Evolutionary conservation across 495 filamentous ascomycete genomes (phyloP), one percentile per base, ranked within the genome.

Genomic region (Tuber aestivum): DNA sequence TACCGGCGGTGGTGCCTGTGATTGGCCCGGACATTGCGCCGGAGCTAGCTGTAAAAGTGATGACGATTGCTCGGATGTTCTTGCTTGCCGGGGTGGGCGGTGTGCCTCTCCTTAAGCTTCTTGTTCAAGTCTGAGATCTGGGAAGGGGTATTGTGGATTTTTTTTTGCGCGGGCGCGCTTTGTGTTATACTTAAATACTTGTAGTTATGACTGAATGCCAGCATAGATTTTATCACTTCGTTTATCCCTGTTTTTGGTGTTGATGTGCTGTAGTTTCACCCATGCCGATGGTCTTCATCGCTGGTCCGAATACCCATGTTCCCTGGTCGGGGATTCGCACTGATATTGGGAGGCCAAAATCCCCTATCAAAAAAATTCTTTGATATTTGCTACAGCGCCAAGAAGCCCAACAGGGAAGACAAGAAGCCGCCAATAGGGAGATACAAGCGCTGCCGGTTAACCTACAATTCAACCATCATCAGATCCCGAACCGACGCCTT

Each of bases 31-130:
- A 0, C 76, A 77, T 48, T 77, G 76, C 20, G 69, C 45, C 18
- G 76, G 76, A 21, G 48, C 50, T 40, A 16, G 5, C 7, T 77
- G 76, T 10, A 37, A 12, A 1, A n/a, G 16, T n/a, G 38, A 75
- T 18, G 40, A 72, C 44, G 76, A 77, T 32, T 77, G 72, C 65
- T 77, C 76, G 6, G 76, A 77, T 48, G 41, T 27, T 20, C 40
- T 77, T 41, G 69, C 69, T 40, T 77, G 76, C 21, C 12, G 72
- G 20, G 50, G 27, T 21, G 76, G 76, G 0, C 70, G 41, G 18
- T 77, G 76, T 38, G 69, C 44, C 35, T 37, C 14, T 73, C 2
- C 32, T n/a, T 14, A 20, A 38, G 20, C 32, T 61, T 40, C 32
- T n/a, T 21, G 0, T 48, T 65, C 44, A 41, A 5, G 35, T 41